Evolutionary conservation across 2,329 filamentous ascomycete species (phyloP).

Genomic region (Daldinia sp.): DNA sequence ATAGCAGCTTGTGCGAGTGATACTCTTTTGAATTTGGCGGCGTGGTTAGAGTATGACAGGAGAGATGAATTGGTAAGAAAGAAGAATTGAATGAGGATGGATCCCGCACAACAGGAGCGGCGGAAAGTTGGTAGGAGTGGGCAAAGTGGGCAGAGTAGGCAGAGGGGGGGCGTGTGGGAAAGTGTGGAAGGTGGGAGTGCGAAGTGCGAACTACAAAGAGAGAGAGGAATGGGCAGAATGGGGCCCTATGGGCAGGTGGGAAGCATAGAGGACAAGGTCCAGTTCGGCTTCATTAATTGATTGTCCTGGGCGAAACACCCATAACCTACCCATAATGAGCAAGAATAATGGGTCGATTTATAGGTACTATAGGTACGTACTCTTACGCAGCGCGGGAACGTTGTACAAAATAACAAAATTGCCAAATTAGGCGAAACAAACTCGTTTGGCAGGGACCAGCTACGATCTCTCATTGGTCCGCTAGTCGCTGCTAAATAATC

Average conservation of each 20-base stretch:
- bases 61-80: slow-evolving; percentile 21
- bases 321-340: slow-evolving; percentile 30
- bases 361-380: slow-evolving; percentile 24
- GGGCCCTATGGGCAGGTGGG: slow-evolving; percentile 16
- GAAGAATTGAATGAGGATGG: slow-evolving; percentile 32
- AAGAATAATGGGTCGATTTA: slow-evolving; percentile 28
- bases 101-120: slow-evolving; percentile 23
- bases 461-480: slow-evolving; percentile 27
- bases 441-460: slow-evolving; percentile 24
- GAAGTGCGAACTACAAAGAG: slow-evolving; percentile 7
- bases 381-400: slow-evolving; percentile 3
- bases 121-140: slow-evolving; percentile 1
- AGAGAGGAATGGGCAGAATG: slow-evolving; percentile 16
- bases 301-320: slow-evolving; percentile 37
- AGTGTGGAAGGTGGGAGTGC: slow-evolving; percentile 17
- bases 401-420: slow-evolving; percentile 33
- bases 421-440: slow-evolving; percentile 41
- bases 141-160: slow-evolving; percentile 6
- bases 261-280: slow-evolving; percentile 31
- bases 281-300: slow-evolving; percentile 41
- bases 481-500: slow-evolving; percentile 42
- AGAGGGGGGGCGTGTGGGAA: slow-evolving; percentile 26
- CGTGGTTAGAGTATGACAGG: slow-evolving; percentile 23
- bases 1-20: slow-evolving; percentile 37
- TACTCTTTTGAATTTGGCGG: slow-evolving; percentile 21